These are phyloP conservation scores for Colletotrichum sp. DNA, from an alignment of 2,329 filamentous ascomycete genomes.

Conservation along the genomic window DNA sequence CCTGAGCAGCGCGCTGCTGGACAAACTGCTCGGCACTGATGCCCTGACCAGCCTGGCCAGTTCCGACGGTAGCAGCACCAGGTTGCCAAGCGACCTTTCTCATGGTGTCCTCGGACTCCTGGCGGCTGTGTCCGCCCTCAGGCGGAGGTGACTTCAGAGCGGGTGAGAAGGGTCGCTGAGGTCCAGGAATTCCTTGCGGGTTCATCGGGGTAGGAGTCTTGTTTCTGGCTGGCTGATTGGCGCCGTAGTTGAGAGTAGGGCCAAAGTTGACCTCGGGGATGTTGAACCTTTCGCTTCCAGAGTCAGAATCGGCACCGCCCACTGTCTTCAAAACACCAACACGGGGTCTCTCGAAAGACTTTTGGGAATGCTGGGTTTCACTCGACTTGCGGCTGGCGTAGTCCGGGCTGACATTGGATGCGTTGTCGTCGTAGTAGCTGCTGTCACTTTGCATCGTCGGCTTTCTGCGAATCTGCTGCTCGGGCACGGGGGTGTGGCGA, in stretches of 20 bases:
- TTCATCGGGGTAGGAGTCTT: constrained; percentile 31
- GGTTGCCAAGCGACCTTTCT: constrained; percentile 84
- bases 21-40: constrained; percentile 85
- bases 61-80: constrained; percentile 53
- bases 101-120: constrained; percentile 56
- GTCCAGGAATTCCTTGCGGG: constrained; percentile 25
- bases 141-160: constrained; percentile 25
- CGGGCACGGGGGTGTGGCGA: constrained; percentile 21
- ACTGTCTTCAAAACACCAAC: constrained; percentile 83
- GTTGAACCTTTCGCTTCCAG: constrained; percentile 40
- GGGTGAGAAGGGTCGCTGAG: constrained; percentile 37
- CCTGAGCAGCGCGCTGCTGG: constrained; percentile 70
- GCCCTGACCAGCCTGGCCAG: constrained; percentile 51
- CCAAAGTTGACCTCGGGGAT: constrained; percentile 87
- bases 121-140: constrained; percentile 44
- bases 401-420: constrained; percentile 72
- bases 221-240: constrained; percentile 33
- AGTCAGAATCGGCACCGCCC: constrained; percentile 52
- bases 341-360: constrained; percentile 69
- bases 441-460: constrained; percentile 42
- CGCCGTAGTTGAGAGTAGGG: constrained; percentile 73
- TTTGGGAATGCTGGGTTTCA: constrained; percentile 40
- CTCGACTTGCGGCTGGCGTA: constrained; percentile 73
- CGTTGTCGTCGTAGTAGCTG: constrained; percentile 65
- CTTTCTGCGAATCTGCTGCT: constrained; percentile 31